Evolutionary conservation across 2,329 filamentous ascomycete species (phyloP), one percentile per base, ranked within the genome.

Genomic region (Hypomyces rosellus): DNA sequence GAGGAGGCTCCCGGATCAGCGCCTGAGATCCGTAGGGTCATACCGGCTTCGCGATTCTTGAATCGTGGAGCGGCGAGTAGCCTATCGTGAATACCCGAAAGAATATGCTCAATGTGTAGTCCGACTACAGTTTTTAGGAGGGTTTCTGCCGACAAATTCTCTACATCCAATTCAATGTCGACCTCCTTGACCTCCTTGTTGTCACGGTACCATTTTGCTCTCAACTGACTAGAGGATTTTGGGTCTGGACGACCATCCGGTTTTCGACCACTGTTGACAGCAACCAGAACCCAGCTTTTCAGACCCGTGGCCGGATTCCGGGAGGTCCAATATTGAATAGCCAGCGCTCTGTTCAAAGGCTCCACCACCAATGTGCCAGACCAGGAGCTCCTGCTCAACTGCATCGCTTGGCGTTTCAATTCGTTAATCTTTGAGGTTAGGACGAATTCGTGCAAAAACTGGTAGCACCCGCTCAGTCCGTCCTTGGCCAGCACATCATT

Each of bases 281-380:
- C 91, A 46, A 99, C 75, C 56, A 97, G 85, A 44, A 99, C 75
- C 92, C 93, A 99, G 65, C 84, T 95, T 72, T 95, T 96, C 14
- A 80, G 75, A 1, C 81, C 81, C 38, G 72, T 72, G 30, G 68
- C 63, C 4, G 61, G 58, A 16, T 61, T 56, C 12, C 84, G 81
- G 46, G 80, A 78, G 14, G 80, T 75, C 93, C 93, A 99, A 69
- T 99, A 99, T 62, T 96, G 91, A 34, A 99, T 80, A 9, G 90
- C 82, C 51, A 99, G 73, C 25, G 86, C 86, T 53, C 93, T 81
- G 64, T 93, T 88, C 36, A 96, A 75, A 25, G 84, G 76, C 63
- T 96, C 89, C 14, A 95, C 78, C 59, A 81, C 82, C 42, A 97
- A 67, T 34, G 85, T 84, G 49, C 88, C 85, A 33, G 84, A 82